Evolutionary conservation across 2,329 filamentous ascomycete species (phyloP).

Genomic region (Trichophyton equinum): DNA sequence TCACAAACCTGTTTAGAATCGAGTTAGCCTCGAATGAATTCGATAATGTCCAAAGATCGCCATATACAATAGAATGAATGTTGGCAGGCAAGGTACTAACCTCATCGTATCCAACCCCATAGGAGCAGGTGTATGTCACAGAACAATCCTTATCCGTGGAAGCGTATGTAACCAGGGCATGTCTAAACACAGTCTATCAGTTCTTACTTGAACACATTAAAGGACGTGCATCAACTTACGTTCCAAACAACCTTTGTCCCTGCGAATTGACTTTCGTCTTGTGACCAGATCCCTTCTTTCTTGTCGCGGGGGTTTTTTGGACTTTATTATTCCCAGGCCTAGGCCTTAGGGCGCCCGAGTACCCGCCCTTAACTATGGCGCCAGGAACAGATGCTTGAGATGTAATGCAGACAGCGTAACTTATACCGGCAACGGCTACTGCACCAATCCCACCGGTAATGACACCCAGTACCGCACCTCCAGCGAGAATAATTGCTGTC

Average conservation of each 20-base stretch:
- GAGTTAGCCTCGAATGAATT: no score
- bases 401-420: neutral
- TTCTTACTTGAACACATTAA: no score
- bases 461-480: neutral
- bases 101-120: no score
- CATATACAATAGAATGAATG: no score
- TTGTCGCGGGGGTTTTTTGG: neutral
- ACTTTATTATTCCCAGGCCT: neutral
- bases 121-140: no score
- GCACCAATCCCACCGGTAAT: neutral
- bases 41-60: no score
- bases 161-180: no score
- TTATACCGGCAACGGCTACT: neutral
- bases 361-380: neutral
- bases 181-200: no score
- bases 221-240: neutral
- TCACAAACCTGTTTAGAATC: no score
- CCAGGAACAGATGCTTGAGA: neutral
- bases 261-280: neutral
- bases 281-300: neutral
- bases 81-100: no score
- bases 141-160: no score
- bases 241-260: neutral
- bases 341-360: neutral
- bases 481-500: neutral